phyloP scores from a whole-genome alignment of 106 monocot species.

The Dactylorhiza incarnata region DNA sequence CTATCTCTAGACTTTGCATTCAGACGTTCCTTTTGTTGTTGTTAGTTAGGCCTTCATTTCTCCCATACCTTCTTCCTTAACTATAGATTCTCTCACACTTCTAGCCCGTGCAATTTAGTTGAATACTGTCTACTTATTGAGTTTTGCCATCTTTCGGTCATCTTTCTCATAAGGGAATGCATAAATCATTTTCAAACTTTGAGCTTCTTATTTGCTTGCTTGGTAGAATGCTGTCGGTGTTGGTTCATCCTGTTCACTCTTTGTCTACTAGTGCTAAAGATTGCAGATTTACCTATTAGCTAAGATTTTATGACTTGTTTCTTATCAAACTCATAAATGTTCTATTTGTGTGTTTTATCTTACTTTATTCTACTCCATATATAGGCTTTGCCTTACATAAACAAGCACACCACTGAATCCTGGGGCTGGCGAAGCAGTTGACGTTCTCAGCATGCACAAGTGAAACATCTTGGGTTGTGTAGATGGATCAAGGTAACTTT shows the following conservation, averaged over 20 bases:
- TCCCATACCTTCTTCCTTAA: too few relatives aligned
- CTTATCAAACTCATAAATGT: not conserved
- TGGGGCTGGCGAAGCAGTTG: not conserved
- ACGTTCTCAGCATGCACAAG: not conserved
- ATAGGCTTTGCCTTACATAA: not conserved
- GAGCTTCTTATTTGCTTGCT: not conserved
- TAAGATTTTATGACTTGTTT: not conserved
- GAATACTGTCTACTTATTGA: not conserved
- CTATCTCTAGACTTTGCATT: too few relatives aligned
- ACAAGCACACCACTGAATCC: not conserved
- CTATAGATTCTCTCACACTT: too few relatives aligned
- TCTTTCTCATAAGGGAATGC: not conserved
- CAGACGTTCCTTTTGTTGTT: too few relatives aligned
- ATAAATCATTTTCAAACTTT: not conserved
- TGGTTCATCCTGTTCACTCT: not conserved
- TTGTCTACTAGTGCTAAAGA: not conserved
- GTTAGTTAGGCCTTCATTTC: too few relatives aligned
- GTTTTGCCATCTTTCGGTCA: not conserved
- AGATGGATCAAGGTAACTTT: constrained; percentile 3
- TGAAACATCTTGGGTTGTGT: not conserved
- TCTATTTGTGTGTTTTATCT: not conserved
- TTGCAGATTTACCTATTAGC: not conserved
- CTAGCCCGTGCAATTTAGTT: too few relatives aligned
- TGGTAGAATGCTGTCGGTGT: not conserved
- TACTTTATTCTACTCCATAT: not conserved